A percentile compares a stretch with the other conserved stretches of the same genome.
phyloP scores from a whole-genome alignment of 2,329 filamentous ascomycete species.

The Fusarium sp. region DNA sequence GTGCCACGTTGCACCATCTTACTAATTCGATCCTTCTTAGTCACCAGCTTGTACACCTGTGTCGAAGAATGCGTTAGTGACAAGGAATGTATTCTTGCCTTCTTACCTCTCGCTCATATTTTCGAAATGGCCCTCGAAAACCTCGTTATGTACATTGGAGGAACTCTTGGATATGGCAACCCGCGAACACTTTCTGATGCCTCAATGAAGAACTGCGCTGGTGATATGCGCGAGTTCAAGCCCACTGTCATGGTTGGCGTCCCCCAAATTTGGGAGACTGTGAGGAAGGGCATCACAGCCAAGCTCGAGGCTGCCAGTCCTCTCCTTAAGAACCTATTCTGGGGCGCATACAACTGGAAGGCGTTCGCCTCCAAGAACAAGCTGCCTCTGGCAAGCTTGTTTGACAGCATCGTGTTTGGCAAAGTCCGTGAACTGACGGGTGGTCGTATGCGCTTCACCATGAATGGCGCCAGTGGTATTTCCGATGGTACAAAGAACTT shows the following conservation, averaged over 20 bases:
- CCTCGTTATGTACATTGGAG: conserved; percentile 86
- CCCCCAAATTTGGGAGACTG: conserved; percentile 95
- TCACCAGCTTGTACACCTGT: conserved; percentile 82
- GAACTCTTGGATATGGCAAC: conserved; percentile 92
- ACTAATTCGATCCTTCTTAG: conserved; percentile 44
- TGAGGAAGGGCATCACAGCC: conserved; percentile 90
- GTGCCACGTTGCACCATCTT: background rate
- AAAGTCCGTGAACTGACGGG: conserved; percentile 92
- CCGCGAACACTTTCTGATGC: conserved; percentile 86
- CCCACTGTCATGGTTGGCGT: conserved; percentile 94
- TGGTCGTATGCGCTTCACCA: conserved; percentile 84
- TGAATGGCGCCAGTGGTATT: conserved; percentile 95
- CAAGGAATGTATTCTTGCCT: conserved; percentile 83
- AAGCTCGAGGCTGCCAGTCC: conserved; percentile 78
- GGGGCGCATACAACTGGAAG: conserved; percentile 69
- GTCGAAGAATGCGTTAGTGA: conserved; percentile 82
- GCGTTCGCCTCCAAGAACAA: conserved; percentile 64
- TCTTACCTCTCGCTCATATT: conserved; percentile 94
- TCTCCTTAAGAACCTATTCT: conserved; percentile 82
- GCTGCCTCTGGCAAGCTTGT: conserved; percentile 71
- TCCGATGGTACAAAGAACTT: conserved; percentile 89
- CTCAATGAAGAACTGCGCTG: conserved; percentile 88
- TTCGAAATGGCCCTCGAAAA: conserved; percentile 98
- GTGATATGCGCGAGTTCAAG: conserved; percentile 91
- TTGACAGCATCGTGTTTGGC: conserved; percentile 89